Conservation (phyloP, 352 stramenopile genomes). For the Hyaloperonospora brassicae region DNA sequence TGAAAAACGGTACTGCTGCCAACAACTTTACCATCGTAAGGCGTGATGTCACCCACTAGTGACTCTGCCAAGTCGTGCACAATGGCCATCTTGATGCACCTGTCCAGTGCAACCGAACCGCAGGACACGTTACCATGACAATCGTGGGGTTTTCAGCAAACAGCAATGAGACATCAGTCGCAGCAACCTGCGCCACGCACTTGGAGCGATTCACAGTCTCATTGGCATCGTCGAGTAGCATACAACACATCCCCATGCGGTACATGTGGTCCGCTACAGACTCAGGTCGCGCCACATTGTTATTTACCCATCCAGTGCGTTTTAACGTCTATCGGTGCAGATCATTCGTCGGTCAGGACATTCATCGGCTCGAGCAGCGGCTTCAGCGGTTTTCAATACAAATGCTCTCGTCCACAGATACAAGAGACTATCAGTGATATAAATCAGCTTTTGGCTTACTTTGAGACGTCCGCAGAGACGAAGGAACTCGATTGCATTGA, state of each 20-base stretch:
- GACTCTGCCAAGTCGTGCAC: constrained; percentile 91
- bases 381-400: too few species aligned
- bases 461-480: constrained; percentile 71
- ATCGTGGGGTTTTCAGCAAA: neutral
- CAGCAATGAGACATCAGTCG: constrained; percentile 7
- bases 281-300: constrained; percentile 82
- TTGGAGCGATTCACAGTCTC: constrained; percentile 56
- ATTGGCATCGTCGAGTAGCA: constrained; percentile 79
- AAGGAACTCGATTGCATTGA: constrained; percentile 73
- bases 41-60: constrained; percentile 90
- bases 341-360: too few species aligned
- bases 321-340: constrained; percentile 56
- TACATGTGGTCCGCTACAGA: constrained; percentile 93
- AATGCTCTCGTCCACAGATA: neutral
- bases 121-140: neutral
- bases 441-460: constrained; percentile 23
- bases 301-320: constrained; percentile 90
- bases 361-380: too few species aligned
- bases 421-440: neutral
- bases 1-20: neutral
- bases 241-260: constrained; percentile 87
- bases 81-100: constrained; percentile 88
- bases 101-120: constrained; percentile 14
- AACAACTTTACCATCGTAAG: constrained; percentile 57
- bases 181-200: constrained; percentile 18